A percentile compares a stretch with the other conserved stretches of the same genome.
Conservation (phyloP, 345 rosid genomes). For the Camelina sativa region DNA sequence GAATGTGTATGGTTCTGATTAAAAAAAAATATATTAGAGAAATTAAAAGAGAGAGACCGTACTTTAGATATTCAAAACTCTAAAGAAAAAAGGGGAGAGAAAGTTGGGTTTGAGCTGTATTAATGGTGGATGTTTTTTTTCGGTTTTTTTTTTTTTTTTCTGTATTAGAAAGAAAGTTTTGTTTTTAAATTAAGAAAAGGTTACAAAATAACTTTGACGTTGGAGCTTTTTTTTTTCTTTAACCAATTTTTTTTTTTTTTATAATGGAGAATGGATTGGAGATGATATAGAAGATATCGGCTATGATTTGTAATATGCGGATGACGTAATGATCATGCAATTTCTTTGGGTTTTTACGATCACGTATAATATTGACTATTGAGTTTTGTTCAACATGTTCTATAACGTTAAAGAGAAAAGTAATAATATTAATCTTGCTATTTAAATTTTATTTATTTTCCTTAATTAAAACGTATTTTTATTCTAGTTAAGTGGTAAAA, state of each 20-base stretch:
- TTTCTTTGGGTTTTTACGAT: background rate
- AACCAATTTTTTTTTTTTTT: background rate
- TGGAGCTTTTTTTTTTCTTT: background rate
- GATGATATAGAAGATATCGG: slow-evolving; percentile 27
- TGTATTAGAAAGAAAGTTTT: too few species aligned
- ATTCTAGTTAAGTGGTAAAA: too few species aligned
- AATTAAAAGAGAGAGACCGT: slow-evolving; percentile 6
- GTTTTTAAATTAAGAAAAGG: background rate
- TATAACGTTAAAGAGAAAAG: background rate
- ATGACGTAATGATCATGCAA: slow-evolving; percentile 31
- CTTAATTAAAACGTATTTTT: background rate
- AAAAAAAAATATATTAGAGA: background rate
- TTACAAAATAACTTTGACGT: slow-evolving; percentile 3
- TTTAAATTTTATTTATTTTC: background rate
- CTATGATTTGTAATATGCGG: background rate
- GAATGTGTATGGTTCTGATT: slow-evolving; percentile 30
- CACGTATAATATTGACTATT: background rate
- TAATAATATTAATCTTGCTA: background rate
- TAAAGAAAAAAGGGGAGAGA: slow-evolving; percentile 47
- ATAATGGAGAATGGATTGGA: background rate
- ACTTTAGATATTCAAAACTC: slow-evolving; percentile 37
- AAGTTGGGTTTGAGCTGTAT: slow-evolving; percentile 46
- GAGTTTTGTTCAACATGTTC: background rate
- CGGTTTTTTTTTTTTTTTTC: background rate
- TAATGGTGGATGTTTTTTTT: slow-evolving; percentile 33